Base-by-base conservation (phyloP, 352 stramenopile species). In the Lagenidium sp. region DNA sequence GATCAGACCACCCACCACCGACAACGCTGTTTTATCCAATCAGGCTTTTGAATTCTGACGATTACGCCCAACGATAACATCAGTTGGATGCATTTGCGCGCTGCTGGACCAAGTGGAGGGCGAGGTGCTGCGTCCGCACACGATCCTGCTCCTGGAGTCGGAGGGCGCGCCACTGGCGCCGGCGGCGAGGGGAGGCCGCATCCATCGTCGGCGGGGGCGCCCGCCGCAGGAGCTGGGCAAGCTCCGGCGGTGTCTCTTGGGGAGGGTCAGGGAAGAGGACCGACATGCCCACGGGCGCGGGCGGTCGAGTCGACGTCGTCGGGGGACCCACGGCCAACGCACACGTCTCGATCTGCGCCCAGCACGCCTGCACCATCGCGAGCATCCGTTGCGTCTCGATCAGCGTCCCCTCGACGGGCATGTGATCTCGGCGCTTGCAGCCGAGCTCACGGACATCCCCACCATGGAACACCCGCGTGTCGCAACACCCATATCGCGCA, bases 121-220 rank as follows among this genome's bases (percentile, higher is more conserved):
- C 50, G 5, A 87, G 54, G 10, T 68, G 43, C 41, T 85, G 60
- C 37, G 68, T 72, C 6, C 60, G 65, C 30, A 70, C 42, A 18
- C 60, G 69, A 54, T 90, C 74, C 32, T 73, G 73, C 43, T 86
- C 77, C 51, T 90, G 77, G 2, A 81, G 57, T 24, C 78, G 60
- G 19, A 87, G 22, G n/a, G 60, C 57, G 12, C 68, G 63, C 53
- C 57, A 85, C 41, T 84, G 71, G 28, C 47, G 50, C 29, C 45
- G 57, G 41, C 53, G 46, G 3, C 29, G 46, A 16, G 57, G 47
- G 10, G 59, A 59, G 12, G 38, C 16, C 1, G 37, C 32, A 2
- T 61, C 46, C 3, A 30, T 35, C 8, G 15, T 47, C 3, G 36
- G 18, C 6, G 45, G 45, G 19, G 34, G 20, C 12, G 36, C 1